These are phyloP conservation scores for Suhomyces panamericanus DNA, from an alignment of 1,139 yeast genomes.

Conservation along the genomic window DNA sequence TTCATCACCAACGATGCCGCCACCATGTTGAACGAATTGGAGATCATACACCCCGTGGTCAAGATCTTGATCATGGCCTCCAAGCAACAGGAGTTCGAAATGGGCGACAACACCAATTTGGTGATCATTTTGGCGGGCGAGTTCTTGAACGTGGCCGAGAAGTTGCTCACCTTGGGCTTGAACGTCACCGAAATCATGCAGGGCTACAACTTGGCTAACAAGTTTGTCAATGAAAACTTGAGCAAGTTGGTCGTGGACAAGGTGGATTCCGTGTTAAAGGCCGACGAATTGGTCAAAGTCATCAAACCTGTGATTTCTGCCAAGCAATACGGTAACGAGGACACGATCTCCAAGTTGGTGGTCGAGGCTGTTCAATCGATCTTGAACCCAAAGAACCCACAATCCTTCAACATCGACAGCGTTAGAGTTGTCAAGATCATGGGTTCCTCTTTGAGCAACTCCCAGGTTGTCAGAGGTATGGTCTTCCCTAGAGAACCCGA, in stretches of 20 bases:
- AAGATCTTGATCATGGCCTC: slow-evolving; percentile 95
- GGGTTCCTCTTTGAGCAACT: slow-evolving; percentile 79
- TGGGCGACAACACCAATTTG: slow-evolving; percentile 53
- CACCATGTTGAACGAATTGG: slow-evolving; percentile 89
- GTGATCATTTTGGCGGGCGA: slow-evolving; percentile 81
- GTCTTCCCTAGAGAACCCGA: slow-evolving; percentile 97
- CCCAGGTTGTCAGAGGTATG: slow-evolving; percentile 93
- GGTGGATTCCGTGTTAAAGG: slow-evolving; percentile 57
- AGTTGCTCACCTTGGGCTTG: slow-evolving; percentile 78
- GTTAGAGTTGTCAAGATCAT: slow-evolving; percentile 93
- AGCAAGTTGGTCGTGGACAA: slow-evolving; percentile 65
- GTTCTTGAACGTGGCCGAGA: slow-evolving; percentile 78
- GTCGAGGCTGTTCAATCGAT: slow-evolving; percentile 82
- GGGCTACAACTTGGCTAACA: slow-evolving; percentile 83
- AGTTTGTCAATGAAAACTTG: slow-evolving; percentile 67
- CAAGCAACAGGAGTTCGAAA: slow-evolving; percentile 91
- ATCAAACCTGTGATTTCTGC: slow-evolving; percentile 88
- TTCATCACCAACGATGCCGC: slow-evolving; percentile 96
- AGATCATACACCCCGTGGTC: slow-evolving; percentile 96
- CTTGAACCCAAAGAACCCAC: slow-evolving; percentile 64
- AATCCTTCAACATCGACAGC: slow-evolving; percentile 72
- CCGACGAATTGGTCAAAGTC: slow-evolving; percentile 66
- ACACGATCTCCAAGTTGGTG: slow-evolving; percentile 72
- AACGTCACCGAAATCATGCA: slow-evolving; percentile 88
- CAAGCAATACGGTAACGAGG: slow-evolving; percentile 90